A percentile compares a stretch with the other conserved stretches of the same genome.
These are phyloP conservation scores for Viola odorata DNA, from an alignment of 345 rosid genomes.

Conservation along the genomic window DNA sequence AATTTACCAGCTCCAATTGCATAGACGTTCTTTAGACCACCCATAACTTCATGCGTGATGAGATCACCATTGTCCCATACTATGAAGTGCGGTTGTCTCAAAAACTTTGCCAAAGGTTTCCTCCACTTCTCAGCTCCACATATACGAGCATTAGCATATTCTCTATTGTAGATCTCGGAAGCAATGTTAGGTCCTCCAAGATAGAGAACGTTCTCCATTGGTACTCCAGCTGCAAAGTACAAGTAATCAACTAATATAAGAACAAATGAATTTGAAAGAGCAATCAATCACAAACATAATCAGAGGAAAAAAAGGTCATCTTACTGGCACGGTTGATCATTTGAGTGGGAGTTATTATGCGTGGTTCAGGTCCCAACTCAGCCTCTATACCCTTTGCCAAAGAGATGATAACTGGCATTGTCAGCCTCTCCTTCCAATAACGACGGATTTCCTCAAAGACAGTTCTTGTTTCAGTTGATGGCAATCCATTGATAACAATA, in stretches of 20 bases:
- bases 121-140: conserved; percentile 97
- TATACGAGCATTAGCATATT: conserved; percentile 96
- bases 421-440: conserved; percentile 88
- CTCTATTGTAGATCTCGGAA: conserved; percentile 85
- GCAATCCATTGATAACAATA: conserved; percentile 87
- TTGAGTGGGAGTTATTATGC: conserved; percentile 83
- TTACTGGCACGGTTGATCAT: conserved; percentile 90
- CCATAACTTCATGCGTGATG: conserved; percentile 98
- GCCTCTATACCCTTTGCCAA: conserved; percentile 93
- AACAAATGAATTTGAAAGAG: not conserved
- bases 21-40: conserved; percentile 95
- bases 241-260: not conserved
- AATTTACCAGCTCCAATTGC: conserved; percentile 97
- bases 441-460: conserved; percentile 83
- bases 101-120: conserved; percentile 75
- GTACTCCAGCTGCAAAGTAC: conserved; percentile 60
- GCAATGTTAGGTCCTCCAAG: conserved; percentile 99
- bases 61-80: conserved; percentile 99
- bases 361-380: conserved; percentile 70
- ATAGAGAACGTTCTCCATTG: conserved; percentile 70
- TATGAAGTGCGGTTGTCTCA: conserved; percentile 84
- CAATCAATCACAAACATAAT: too few relatives aligned
- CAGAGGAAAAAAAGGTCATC: conserved; percentile 3
- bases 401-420: conserved; percentile 70
- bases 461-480: conserved; percentile 74